These are phyloP conservation scores for Escovopsis sp. DNA, from an alignment of 2,329 filamentous ascomycete species.

Conservation along the genomic window DNA sequence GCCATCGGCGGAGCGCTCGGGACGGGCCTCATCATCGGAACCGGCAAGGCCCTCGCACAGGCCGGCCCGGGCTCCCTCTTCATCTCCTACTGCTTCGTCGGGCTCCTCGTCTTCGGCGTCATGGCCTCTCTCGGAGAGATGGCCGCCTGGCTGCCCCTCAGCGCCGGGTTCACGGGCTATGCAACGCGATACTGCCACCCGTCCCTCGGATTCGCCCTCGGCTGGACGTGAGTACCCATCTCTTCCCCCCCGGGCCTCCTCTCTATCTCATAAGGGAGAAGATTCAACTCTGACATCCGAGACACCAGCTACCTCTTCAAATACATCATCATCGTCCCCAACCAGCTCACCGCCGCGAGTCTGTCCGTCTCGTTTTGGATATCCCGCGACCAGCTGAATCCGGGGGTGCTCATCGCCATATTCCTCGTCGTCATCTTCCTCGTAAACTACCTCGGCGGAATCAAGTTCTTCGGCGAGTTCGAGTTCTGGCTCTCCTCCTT, in stretches of 20 bases:
- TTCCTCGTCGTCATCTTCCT: constrained; percentile 47
- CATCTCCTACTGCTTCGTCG: constrained; percentile 56
- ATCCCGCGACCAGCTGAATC: constrained; percentile 48
- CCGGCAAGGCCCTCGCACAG: constrained; percentile 37
- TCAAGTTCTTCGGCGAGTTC: constrained; percentile 53
- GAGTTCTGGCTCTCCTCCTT: constrained; percentile 50
- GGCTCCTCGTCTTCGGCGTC: constrained; percentile 62
- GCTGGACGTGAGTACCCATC: constrained; percentile 55
- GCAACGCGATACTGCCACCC: constrained; percentile 68
- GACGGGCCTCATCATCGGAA: constrained; percentile 61
- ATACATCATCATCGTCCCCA: constrained; percentile 78
- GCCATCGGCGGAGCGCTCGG: constrained; percentile 64
- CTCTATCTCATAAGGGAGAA: no score
- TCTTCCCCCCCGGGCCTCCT: no score
- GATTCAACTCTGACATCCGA: no score
- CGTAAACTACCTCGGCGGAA: constrained; percentile 50
- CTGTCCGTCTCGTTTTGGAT: constrained; percentile 72
- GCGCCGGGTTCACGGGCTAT: constrained; percentile 69
- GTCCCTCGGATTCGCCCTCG: constrained; percentile 64
- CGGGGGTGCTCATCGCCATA: constrained; percentile 65
- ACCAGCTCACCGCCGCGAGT: constrained; percentile 68
- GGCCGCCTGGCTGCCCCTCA: constrained; percentile 67
- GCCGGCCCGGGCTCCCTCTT: constrained; percentile 51
- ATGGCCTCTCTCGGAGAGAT: constrained; percentile 76
- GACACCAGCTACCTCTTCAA: constrained; percentile 45